Percentiles rank a stretch among this genome's conserved stretches.
Evolutionary conservation across 2,329 filamentous ascomycete genomes (phyloP).

Genomic region (Penicillium sp.): DNA sequence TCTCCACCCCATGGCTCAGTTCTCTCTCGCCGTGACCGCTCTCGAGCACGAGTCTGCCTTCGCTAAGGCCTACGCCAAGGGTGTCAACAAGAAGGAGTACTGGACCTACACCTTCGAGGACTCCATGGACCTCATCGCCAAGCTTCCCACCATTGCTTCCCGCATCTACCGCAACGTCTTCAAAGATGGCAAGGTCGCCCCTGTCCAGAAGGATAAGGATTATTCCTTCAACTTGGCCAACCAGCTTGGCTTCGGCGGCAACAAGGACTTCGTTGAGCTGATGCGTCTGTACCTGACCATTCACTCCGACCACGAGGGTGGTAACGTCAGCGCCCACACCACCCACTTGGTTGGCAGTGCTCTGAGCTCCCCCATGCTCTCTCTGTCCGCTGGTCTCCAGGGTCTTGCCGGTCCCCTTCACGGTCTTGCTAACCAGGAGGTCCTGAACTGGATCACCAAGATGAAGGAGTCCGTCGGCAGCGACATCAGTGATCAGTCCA

Average conservation of each 20-base stretch:
- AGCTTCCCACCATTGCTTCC: conserved; percentile 95
- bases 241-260: conserved; percentile 94
- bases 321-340: conserved; percentile 97
- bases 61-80: conserved; percentile 97
- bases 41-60: conserved; percentile 98
- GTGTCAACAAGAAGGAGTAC: conserved; percentile 99
- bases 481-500: conserved; percentile 92
- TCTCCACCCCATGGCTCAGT: conserved; percentile 99
- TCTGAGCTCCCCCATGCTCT: conserved; percentile 96
- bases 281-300: conserved; percentile 99
- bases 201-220: conserved; percentile 98
- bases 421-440: conserved; percentile 99
- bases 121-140: conserved; percentile 99
- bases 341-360: conserved; percentile 96
- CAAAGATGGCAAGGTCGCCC: conserved; percentile 98
- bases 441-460: conserved; percentile 97
- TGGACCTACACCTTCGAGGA: conserved; percentile 99
- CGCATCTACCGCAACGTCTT: conserved; percentile 99
- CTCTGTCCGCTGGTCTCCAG: conserved; percentile 92
- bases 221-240: conserved; percentile 99
- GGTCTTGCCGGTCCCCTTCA: conserved; percentile 97
- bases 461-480: conserved; percentile 96
- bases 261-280: conserved; percentile 95
- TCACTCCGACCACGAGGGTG: conserved; percentile 99
- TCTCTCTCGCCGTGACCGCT: conserved; percentile 94